Percentiles rank a stretch among this genome's conserved stretches.
These are phyloP conservation scores for Lumnitzera littorea DNA, from an alignment of 345 rosid genomes.

Conservation along the genomic window DNA sequence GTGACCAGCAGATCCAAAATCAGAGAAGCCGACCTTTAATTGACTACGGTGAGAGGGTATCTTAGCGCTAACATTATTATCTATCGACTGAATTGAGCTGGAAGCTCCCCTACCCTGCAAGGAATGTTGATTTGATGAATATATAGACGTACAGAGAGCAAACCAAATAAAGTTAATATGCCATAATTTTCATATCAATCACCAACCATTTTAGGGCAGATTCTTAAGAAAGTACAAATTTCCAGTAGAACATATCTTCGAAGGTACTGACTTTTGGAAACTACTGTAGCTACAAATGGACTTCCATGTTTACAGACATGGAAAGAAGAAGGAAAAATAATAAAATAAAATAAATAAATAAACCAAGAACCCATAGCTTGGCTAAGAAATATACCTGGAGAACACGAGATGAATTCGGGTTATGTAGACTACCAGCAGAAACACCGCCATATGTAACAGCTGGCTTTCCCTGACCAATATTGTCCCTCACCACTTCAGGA, in stretches of 20 bases:
- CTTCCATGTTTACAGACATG: background rate
- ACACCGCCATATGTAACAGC: conserved; percentile 28
- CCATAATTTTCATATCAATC: background rate
- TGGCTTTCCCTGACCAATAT: conserved; percentile 40
- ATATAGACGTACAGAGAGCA: background rate
- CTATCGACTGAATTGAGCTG: conserved; percentile 30
- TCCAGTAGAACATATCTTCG: too few relatives aligned
- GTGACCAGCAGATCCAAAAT: conserved; percentile 28
- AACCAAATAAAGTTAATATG: background rate
- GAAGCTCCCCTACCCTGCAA: conserved; percentile 55
- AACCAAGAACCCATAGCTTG: background rate
- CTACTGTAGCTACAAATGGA: too few relatives aligned
- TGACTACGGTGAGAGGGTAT: conserved; percentile 35
- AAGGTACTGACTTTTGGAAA: too few relatives aligned
- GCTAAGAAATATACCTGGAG: conserved; percentile 36
- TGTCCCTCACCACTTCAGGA: conserved; percentile 33
- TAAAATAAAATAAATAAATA: background rate
- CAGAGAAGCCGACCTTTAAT: conserved; percentile 38
- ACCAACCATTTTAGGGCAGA: background rate
- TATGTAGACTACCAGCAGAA: conserved; percentile 27
- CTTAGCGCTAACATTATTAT: conserved; percentile 38
- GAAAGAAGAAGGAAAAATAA: background rate
- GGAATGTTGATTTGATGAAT: background rate
- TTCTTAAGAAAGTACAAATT: too few relatives aligned
- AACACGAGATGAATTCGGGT: conserved; percentile 25